Evolutionary conservation across 1,284 basidiomycete genomes (phyloP).

Genomic region (Mycosarcoma maydis): DNA sequence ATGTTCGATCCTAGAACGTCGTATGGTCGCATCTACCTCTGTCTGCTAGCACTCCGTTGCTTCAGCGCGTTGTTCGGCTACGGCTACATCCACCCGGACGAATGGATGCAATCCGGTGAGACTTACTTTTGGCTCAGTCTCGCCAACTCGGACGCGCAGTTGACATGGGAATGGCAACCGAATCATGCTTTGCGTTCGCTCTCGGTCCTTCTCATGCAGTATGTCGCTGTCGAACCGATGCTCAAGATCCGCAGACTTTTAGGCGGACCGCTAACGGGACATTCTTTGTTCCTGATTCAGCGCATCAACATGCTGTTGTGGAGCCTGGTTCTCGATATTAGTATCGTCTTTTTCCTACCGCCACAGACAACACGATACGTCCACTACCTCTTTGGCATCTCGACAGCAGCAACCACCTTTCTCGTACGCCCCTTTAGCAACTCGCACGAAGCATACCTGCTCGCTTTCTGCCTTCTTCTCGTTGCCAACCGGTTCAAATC

Average conservation of each 20-base stretch:
- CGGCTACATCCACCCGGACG: constrained; percentile 67
- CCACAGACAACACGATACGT: constrained; percentile 11
- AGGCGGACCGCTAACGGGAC: not conserved
- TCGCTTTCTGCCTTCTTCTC: constrained; percentile 35
- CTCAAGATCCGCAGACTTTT: not conserved
- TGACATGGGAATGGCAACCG: constrained; percentile 42
- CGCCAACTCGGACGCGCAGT: not conserved
- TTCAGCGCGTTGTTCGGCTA: constrained; percentile 54
- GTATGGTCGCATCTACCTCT: constrained; percentile 26
- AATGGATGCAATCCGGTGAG: constrained; percentile 67
- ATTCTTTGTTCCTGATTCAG: constrained; percentile 16
- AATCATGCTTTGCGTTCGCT: constrained; percentile 24
- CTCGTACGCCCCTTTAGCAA: constrained; percentile 66
- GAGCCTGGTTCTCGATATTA: constrained; percentile 20
- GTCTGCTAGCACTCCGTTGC: constrained; percentile 53
- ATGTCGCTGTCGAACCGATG: not conserved
- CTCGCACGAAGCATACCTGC: constrained; percentile 54
- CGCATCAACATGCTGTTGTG: constrained; percentile 6
- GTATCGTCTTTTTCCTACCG: constrained; percentile 3
- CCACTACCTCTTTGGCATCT: constrained; percentile 48
- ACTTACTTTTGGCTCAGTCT: constrained; percentile 31
- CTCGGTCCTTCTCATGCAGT: constrained; percentile 10
- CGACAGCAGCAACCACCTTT: constrained; percentile 60
- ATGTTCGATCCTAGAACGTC: constrained; percentile 16
- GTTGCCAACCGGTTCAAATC: not conserved